A percentile compares a stretch with the other conserved stretches of the same genome.
Evolutionary conservation across 2,329 filamentous ascomycete species (phyloP).

Genomic region (Cercospora sesami): DNA sequence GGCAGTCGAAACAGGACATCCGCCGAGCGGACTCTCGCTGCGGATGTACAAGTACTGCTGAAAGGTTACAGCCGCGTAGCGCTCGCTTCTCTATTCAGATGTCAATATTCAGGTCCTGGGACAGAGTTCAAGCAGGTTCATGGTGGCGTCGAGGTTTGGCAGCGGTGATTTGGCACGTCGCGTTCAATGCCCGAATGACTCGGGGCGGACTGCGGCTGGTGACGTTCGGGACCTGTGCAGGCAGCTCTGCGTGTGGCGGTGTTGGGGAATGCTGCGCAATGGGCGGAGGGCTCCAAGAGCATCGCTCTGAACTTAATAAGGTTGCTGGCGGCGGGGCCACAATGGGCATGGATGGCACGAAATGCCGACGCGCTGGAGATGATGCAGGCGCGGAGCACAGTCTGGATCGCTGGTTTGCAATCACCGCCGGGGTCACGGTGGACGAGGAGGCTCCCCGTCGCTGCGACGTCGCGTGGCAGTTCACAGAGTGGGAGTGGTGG

Average conservation of each 20-base stretch:
- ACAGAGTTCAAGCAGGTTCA: conserved; percentile 13
- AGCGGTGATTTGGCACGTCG: conserved; percentile 5
- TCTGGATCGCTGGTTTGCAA: neutral
- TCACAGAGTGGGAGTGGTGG: neutral
- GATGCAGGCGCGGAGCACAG: neutral
- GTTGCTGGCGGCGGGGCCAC: neutral
- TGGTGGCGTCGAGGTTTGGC: neutral
- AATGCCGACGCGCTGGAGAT: neutral
- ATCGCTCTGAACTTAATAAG: neutral
- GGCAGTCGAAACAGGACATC: neutral
- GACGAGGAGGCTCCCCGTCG: neutral
- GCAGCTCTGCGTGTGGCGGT: neutral
- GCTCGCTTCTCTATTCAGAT: neutral
- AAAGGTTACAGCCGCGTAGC: neutral
- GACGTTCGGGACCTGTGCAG: neutral
- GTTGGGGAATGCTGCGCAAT: neutral
- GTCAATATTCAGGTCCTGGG: neutral
- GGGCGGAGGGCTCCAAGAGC: neutral
- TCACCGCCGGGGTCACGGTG: neutral
- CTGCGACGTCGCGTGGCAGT: neutral
- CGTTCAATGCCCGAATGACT: conserved; percentile 1
- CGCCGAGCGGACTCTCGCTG: neutral
- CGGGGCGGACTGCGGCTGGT: neutral
- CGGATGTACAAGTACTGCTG: neutral
- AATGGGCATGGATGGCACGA: neutral